These are phyloP conservation scores for Fusarium irregulare DNA, from an alignment of 2,329 filamentous ascomycete genomes.

Conservation along the genomic window DNA sequence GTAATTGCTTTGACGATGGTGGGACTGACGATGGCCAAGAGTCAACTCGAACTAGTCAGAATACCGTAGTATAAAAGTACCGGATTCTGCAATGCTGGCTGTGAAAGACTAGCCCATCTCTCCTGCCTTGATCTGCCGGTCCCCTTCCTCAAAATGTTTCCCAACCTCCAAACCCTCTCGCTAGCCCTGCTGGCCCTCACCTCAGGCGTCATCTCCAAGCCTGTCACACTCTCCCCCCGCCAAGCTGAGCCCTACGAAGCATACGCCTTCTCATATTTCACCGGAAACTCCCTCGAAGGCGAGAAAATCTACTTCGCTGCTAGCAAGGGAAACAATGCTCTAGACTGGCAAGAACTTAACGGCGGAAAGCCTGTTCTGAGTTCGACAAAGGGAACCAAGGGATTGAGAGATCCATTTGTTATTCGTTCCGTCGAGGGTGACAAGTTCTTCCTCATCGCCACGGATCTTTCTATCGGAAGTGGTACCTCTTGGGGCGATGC, in stretches of 20 bases:
- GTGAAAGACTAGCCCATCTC: background rate
- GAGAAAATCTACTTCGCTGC: constrained; percentile 66
- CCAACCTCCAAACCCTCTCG: background rate
- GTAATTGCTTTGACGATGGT: background rate
- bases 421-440: constrained; percentile 62
- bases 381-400: constrained; percentile 60
- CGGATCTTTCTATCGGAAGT: constrained; percentile 64
- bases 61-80: background rate
- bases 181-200: constrained; percentile 8
- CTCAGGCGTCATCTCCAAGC: background rate
- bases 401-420: constrained; percentile 64
- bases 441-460: constrained; percentile 64
- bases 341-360: constrained; percentile 63
- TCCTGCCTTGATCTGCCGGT: background rate
- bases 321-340: constrained; percentile 63
- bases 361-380: constrained; percentile 58
- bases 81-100: fast-evolving
- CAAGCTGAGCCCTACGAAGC: constrained; percentile 54
- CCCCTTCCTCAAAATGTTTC: no score
- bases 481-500: constrained; percentile 64
- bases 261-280: constrained; percentile 66
- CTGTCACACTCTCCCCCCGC: constrained; percentile 41
- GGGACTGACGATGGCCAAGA: background rate
- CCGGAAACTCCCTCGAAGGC: constrained; percentile 55
- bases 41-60: background rate